Percentiles rank a stretch among this genome's conserved stretches.
Evolutionary conservation across 2,329 filamentous ascomycete species (phyloP).

Genomic region (Xylaria sp.): DNA sequence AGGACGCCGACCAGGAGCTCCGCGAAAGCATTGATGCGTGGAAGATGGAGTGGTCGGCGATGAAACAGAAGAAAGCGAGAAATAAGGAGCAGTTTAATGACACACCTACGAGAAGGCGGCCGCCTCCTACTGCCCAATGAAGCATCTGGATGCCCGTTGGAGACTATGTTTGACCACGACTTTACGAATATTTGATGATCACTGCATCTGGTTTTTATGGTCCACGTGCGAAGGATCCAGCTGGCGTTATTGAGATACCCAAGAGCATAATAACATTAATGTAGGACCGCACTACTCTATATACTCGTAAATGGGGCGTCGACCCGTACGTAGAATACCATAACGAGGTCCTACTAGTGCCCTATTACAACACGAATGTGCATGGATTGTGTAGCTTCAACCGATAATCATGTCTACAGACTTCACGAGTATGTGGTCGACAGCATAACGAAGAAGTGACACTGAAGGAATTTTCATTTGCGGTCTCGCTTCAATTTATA

Average conservation of each 20-base stretch:
- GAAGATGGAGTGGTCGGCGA: conserved; percentile 63
- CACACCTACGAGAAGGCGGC: conserved; percentile 25
- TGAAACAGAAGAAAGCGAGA: conserved; percentile 53
- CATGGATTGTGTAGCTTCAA: no score
- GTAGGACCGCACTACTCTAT: neutral
- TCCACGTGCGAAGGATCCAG: neutral
- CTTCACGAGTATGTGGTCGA: neutral
- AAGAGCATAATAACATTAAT: neutral
- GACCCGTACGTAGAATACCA: no score
- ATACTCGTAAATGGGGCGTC: no score
- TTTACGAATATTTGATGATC: conserved; percentile 9
- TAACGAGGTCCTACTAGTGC: neutral
- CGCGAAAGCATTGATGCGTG: conserved; percentile 64
- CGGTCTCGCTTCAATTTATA: neutral
- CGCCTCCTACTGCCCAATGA: neutral
- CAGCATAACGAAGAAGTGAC: neutral
- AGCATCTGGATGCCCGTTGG: neutral
- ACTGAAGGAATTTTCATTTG: neutral
- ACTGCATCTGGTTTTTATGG: conserved; percentile 2
- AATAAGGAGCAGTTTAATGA: conserved; percentile 27
- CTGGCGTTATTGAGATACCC: conserved; percentile 24
- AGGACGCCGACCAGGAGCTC: conserved; percentile 60
- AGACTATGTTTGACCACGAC: neutral
- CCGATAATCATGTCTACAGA: no score
- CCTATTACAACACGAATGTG: neutral